These are phyloP conservation scores for Euphrasia arctica DNA, from an alignment of 305 asterid species.

Conservation along the genomic window DNA sequence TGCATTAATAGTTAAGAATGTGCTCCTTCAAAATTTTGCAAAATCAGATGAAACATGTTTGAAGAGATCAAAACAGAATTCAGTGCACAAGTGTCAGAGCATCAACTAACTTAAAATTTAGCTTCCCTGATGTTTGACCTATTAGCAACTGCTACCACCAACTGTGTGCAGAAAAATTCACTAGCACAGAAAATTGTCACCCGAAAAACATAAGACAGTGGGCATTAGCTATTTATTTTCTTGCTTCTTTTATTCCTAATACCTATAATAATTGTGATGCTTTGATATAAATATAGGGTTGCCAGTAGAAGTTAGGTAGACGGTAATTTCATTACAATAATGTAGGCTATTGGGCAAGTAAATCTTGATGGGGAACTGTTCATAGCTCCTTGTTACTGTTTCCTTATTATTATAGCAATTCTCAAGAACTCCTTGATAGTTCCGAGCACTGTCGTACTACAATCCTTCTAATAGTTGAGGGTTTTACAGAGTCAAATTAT, in stretches of 20 bases:
- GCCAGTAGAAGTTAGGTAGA: neutral
- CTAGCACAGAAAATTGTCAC: constrained; percentile 5
- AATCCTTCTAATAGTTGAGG: neutral
- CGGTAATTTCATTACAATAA: neutral
- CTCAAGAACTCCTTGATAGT: neutral
- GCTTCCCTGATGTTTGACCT: constrained; percentile 1
- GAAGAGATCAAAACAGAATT: neutral
- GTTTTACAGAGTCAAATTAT: neutral
- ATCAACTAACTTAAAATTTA: neutral
- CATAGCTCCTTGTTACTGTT: neutral
- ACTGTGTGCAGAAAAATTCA: constrained; percentile 15
- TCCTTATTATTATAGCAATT: neutral
- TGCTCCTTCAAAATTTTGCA: neutral
- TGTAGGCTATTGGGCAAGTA: neutral
- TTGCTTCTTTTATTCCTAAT: neutral
- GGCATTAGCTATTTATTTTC: neutral
- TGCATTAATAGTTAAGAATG: neutral
- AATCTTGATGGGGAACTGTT: neutral
- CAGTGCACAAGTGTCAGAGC: neutral
- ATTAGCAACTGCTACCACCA: neutral
- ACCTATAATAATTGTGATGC: neutral
- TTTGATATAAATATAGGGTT: neutral
- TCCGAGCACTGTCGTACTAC: neutral
- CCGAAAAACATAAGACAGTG: constrained; percentile 4
- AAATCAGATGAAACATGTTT: neutral